A percentile compares a stretch with the other conserved stretches of the same genome.
Evolutionary conservation across 2,329 filamentous ascomycete species (phyloP).

Genomic region (Drechslera avenae): DNA sequence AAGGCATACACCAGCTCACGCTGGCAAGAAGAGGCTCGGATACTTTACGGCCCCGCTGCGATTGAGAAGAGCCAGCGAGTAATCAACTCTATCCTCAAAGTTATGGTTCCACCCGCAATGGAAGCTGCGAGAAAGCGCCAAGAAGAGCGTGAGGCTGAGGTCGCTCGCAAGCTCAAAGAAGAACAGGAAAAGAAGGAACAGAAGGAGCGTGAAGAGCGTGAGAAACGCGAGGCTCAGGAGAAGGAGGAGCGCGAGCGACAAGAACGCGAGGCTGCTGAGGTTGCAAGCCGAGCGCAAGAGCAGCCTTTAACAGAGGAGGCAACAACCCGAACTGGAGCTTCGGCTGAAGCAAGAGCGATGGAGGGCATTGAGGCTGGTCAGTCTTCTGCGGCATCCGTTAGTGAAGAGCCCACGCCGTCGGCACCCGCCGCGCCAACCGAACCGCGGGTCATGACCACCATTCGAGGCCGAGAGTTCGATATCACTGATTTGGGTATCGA

Average conservation of each 20-base stretch:
- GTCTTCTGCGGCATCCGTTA: conserved; percentile 25
- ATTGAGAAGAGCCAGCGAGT: conserved; percentile 73
- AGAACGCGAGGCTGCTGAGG: conserved; percentile 51
- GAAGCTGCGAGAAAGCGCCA: conserved; percentile 76
- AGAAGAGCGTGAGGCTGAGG: conserved; percentile 74
- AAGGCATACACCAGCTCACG: conserved; percentile 73
- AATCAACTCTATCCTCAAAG: conserved; percentile 69
- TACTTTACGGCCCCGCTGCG: conserved; percentile 75
- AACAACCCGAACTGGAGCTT: conserved; percentile 46
- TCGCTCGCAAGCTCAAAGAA: conserved; percentile 65
- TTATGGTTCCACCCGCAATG: conserved; percentile 82
- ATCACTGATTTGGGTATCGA: conserved; percentile 96
- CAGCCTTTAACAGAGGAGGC: conserved; percentile 22
- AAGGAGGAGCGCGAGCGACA: conserved; percentile 50
- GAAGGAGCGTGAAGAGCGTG: conserved; percentile 64
- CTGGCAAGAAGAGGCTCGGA: conserved; percentile 87
- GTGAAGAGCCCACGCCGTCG: conserved; percentile 30
- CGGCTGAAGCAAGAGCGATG: conserved; percentile 63
- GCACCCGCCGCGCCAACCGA: conserved; percentile 40
- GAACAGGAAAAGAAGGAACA: conserved; percentile 68
- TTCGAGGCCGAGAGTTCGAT: conserved; percentile 85
- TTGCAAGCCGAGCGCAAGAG: conserved; percentile 45
- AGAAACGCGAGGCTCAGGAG: conserved; percentile 59
- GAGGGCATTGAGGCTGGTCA: conserved; percentile 71
- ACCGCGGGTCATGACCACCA: conserved; percentile 75